Percentiles rank a stretch among this genome's conserved stretches.
phyloP scores from a whole-genome alignment of 495 filamentous ascomycete genomes.

The Penicillium chermesinum region DNA sequence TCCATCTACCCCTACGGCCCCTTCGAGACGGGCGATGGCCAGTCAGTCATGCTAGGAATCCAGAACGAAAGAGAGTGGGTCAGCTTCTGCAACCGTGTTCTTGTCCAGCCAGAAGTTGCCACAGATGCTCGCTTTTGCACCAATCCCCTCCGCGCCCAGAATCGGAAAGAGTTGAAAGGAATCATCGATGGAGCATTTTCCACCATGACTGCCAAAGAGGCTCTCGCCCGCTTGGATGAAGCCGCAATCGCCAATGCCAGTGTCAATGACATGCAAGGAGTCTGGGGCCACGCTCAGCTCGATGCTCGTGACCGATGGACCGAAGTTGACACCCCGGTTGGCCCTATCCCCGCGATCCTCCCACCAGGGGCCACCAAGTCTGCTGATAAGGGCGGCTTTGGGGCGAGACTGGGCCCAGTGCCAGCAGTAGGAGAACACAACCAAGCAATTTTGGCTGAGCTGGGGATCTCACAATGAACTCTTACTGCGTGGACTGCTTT shows the following conservation, averaged over 20 bases:
- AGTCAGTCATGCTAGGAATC: conserved; percentile 49
- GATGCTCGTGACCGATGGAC: conserved; percentile 42
- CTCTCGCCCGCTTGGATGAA: conserved; percentile 26
- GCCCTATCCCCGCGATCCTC: conserved; percentile 36
- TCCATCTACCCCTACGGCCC: conserved; percentile 50
- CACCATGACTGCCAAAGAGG: conserved; percentile 23
- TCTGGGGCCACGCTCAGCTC: conserved; percentile 47
- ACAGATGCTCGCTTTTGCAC: conserved; percentile 32
- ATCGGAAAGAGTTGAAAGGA: conserved; percentile 28
- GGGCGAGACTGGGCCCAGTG: conserved; percentile 28
- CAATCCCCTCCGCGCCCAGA: conserved; percentile 30
- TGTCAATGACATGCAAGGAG: conserved; percentile 46
- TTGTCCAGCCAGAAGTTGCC: conserved; percentile 25
- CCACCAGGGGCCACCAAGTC: conserved; percentile 33
- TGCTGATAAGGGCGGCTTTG: conserved; percentile 12
- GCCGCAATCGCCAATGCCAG: conserved; percentile 45
- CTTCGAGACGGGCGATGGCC: conserved; percentile 42
- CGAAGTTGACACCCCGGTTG: conserved; percentile 38
- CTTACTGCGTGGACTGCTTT: too few relatives aligned
- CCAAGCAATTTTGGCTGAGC: conserved; percentile 16
- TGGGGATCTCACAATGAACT: conserved; percentile 1
- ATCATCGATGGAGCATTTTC: conserved; percentile 31
- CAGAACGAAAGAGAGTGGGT: conserved; percentile 51
- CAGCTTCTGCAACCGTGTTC: conserved; percentile 40
- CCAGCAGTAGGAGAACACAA: conserved; percentile 42